Base-by-base conservation (phyloP, 1,284 basidiomycete species). In the Trichosporon faecale region DNA sequence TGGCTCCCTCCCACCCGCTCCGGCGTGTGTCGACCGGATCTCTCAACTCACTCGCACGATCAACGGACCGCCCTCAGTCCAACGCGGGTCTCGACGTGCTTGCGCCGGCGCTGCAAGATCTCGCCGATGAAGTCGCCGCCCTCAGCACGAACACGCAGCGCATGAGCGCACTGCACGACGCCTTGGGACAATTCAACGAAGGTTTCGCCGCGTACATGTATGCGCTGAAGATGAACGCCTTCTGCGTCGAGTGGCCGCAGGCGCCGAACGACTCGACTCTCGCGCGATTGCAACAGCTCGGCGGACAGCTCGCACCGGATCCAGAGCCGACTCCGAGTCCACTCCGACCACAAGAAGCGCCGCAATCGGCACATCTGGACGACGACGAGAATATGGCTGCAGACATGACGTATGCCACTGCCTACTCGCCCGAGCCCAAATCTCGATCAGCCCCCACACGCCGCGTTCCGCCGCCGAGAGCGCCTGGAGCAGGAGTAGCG, bases 151-250 rank as follows among this genome's bases (percentile, higher is more conserved):
- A 95, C 80, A 83, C 93, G 1, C 88, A 91, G 72, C 88, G 87
- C 25, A 86, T 97, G 75, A 87, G 88, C 68, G 85, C 86, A 25
- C 87, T 97, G 69, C 89, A 91, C 79, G 86, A 90, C 65, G 90
- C 92, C 21, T 86, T 98, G 64, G 88, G 88, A 4, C 89, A 88
- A 12, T 97, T 98, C 85, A 96, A 97, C 80, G 95, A 98, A 81
- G 90, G 90, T 49, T 98, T 98, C 79, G 91, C 94, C 11, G 93
- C 92, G 80, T 95, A 91, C 87, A 83, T 97, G 21, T 95, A 95
- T 81, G 90, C 91, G 11, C 89, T 97, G 88, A 91, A 94, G 80
- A 96, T 97, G 93, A 95, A 96, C 78, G 91, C 93, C 0, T 88
- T 95, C 73, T 95, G 94, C 31, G 90, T 91, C 0, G 94, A 96